phyloP scores from a whole-genome alignment of 345 rosid genomes.

The Euphorbia tirucalli region DNA sequence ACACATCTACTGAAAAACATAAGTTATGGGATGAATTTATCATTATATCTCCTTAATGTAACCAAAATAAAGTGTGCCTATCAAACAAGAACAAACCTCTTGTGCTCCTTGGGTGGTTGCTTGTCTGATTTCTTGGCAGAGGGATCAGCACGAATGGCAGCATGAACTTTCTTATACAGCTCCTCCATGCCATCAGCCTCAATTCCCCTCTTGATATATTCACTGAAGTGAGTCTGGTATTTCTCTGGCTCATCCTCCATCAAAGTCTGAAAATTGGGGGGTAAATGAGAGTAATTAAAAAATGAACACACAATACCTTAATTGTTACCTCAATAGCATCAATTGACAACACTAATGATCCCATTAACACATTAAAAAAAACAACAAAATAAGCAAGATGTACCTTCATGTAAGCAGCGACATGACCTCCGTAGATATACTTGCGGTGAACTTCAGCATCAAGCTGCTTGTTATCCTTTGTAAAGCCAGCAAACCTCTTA shows the following conservation, averaged over 20 bases:
- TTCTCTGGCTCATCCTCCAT: constrained; percentile 77
- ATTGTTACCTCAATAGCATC: background rate
- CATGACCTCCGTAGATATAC: constrained; percentile 79
- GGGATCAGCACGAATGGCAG: constrained; percentile 72
- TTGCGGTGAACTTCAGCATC: constrained; percentile 81
- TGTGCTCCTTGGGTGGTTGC: constrained; percentile 51
- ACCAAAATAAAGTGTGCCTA: background rate
- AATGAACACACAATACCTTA: background rate
- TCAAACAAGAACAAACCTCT: constrained; percentile 43
- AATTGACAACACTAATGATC: background rate
- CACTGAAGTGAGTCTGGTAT: constrained; percentile 64
- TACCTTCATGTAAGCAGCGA: constrained; percentile 79
- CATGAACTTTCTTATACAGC: constrained; percentile 69
- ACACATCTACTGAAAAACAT: background rate
- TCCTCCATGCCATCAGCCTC: constrained; percentile 56
- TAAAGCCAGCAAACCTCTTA: constrained; percentile 82
- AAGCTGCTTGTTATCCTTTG: constrained; percentile 64
- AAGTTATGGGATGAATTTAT: background rate
- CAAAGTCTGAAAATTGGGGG: constrained; percentile 37
- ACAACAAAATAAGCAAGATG: background rate
- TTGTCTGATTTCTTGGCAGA: constrained; percentile 48
- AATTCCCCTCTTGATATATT: constrained; percentile 53
- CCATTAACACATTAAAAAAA: background rate
- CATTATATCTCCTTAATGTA: background rate
- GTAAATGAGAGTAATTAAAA: background rate